Evolutionary conservation across 1,139 yeast species (phyloP).

Genomic region (Pichia sp.): DNA sequence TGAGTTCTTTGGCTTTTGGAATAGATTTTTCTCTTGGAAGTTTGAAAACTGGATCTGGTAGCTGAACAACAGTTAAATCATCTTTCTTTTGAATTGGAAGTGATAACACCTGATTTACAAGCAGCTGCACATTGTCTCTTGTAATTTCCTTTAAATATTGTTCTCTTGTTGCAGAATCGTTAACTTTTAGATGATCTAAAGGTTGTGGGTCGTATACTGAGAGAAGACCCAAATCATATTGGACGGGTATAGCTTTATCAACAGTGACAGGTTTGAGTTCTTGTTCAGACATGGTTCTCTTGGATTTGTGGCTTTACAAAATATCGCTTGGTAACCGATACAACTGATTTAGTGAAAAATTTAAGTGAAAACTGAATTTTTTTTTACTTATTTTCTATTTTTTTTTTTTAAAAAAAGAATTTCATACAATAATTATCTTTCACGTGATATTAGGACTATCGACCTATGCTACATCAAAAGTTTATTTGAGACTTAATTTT

Average conservation of each 20-base stretch:
- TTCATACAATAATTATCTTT: too few relatives aligned
- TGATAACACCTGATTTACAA: conserved; percentile 83
- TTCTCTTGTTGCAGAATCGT: conserved; percentile 49
- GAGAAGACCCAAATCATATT: conserved; percentile 79
- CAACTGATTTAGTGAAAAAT: neutral
- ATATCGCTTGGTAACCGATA: neutral
- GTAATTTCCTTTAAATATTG: conserved; percentile 58
- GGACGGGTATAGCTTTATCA: conserved; percentile 79
- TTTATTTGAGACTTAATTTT: too few relatives aligned
- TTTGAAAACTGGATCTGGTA: conserved; percentile 77
- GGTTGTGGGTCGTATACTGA: conserved; percentile 86
- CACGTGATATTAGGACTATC: too few relatives aligned
- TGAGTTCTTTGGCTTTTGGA: conserved; percentile 86
- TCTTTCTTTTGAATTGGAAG: conserved; percentile 76
- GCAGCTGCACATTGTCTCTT: conserved; percentile 86
- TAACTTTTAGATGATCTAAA: conserved; percentile 49
- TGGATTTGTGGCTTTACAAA: neutral
- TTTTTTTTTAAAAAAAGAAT: too few relatives aligned
- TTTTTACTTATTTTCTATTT: too few relatives aligned
- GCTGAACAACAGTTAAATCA: conserved; percentile 68
- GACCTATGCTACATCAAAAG: too few relatives aligned
- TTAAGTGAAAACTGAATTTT: too few relatives aligned
- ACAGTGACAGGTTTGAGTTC: conserved; percentile 65
- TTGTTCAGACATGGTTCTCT: conserved; percentile 5
- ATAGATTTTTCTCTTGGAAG: conserved; percentile 94